Conservation (phyloP, 805 yeast genomes). For the Saccharomycopsis vini region DNA sequence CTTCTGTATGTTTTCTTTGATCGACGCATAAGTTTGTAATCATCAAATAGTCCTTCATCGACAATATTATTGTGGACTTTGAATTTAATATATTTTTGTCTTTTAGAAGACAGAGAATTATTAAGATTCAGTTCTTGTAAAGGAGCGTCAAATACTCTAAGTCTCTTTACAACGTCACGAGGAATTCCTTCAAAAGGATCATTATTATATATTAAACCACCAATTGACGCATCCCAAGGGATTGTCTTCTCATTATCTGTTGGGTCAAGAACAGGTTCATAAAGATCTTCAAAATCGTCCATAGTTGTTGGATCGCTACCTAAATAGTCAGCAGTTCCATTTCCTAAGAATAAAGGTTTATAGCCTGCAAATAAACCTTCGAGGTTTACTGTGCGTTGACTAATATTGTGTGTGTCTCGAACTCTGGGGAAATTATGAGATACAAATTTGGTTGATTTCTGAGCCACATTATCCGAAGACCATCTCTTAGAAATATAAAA, state of each 20-base stretch:
- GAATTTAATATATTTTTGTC: slow-evolving; percentile 28
- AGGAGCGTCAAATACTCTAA: slow-evolving; percentile 35
- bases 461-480: too few species aligned
- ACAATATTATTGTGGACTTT: slow-evolving; percentile 27
- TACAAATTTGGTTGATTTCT: too few species aligned
- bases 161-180: slow-evolving; percentile 26
- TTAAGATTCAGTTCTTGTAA: slow-evolving; percentile 63
- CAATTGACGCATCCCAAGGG: slow-evolving; percentile 33
- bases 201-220: slow-evolving; percentile 29
- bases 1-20: slow-evolving; percentile 19
- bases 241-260: slow-evolving; percentile 24
- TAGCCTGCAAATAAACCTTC: slow-evolving; percentile 39
- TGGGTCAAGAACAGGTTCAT: slow-evolving; percentile 17
- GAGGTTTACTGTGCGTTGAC: slow-evolving; percentile 8
- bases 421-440: slow-evolving; percentile 9
- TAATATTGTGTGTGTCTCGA: slow-evolving; percentile 10
- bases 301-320: not conserved
- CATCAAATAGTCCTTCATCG: slow-evolving; percentile 24
- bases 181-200: slow-evolving; percentile 30
- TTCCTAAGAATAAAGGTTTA: slow-evolving; percentile 35
- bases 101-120: too few species aligned
- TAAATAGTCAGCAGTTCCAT: slow-evolving; percentile 22
- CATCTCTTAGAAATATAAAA: too few species aligned
- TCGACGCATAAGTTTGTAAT: slow-evolving; percentile 20
- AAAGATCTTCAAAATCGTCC: slow-evolving; percentile 6